Evolutionary conservation across 192 early-diverging fungal genomes (phyloP).

Genomic region (Borealophlyctis nickersoniae): DNA sequence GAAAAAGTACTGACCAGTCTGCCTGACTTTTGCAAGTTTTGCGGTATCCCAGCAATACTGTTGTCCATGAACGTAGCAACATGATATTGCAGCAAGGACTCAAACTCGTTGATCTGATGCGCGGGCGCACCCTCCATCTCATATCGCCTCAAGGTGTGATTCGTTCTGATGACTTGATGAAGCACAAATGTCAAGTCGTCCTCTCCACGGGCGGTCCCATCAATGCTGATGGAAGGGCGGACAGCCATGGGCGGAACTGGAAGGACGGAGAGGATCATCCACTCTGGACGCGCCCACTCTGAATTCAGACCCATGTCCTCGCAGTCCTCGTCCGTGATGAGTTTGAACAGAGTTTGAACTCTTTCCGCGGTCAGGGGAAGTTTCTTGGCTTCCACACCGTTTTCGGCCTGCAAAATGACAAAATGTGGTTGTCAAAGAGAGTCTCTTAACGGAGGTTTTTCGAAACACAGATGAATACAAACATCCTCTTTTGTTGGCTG

Average conservation of each 20-base stretch:
- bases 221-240: conserved; percentile 92
- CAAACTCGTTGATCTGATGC: conserved; percentile 86
- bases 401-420: conserved; percentile 18
- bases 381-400: conserved; percentile 30
- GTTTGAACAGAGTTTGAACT: conserved; percentile 78
- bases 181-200: conserved; percentile 97
- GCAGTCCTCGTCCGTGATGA: conserved; percentile 84
- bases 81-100: conserved; percentile 87
- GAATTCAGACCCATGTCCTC: conserved; percentile 81
- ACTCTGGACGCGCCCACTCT: conserved; percentile 92
- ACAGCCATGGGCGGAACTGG: conserved; percentile 96
- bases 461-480: not conserved
- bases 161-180: conserved; percentile 90
- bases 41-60: conserved; percentile 87
- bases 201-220: conserved; percentile 79
- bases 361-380: conserved; percentile 63
- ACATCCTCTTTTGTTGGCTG: not conserved
- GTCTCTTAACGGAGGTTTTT: not conserved
- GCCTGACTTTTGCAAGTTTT: conserved; percentile 87
- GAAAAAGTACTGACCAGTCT: conserved; percentile 66
- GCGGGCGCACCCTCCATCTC: conserved; percentile 84
- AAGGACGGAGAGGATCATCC: conserved; percentile 94
- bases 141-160: conserved; percentile 73
- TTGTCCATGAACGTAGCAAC: conserved; percentile 98
- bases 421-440: not conserved